A percentile compares a stretch with the other conserved stretches of the same genome.
Conservation (phyloP, 345 rosid genomes). For the Arabidopsis arenosa region DNA sequence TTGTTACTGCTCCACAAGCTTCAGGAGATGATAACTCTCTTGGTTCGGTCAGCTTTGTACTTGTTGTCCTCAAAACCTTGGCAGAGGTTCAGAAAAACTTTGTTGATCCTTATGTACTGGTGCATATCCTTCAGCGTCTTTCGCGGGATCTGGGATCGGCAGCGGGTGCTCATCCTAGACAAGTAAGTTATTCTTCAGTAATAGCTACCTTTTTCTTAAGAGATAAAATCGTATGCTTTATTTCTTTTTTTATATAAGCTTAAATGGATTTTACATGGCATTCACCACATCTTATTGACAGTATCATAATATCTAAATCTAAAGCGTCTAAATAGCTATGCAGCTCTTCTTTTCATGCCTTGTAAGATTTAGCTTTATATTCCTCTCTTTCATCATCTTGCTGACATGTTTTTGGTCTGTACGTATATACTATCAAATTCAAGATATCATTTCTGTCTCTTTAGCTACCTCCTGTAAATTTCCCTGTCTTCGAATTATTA, state of each 20-base stretch:
- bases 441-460: slow-evolving; percentile 28
- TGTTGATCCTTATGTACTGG: slow-evolving; percentile 74
- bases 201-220: slow-evolving; percentile 7
- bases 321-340: slow-evolving; percentile 18
- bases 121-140: slow-evolving; percentile 82
- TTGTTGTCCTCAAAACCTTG: slow-evolving; percentile 84
- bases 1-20: slow-evolving; percentile 64
- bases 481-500: neutral
- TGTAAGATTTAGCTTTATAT: slow-evolving; percentile 21
- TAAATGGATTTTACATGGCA: slow-evolving; percentile 27
- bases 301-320: slow-evolving; percentile 23
- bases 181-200: slow-evolving; percentile 57
- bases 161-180: slow-evolving; percentile 76
- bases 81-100: slow-evolving; percentile 78
- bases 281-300: slow-evolving; percentile 18
- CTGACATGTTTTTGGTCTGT: slow-evolving; percentile 22
- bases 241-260: slow-evolving; percentile 21
- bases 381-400: slow-evolving; percentile 24
- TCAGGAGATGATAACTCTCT: slow-evolving; percentile 76
- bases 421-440: slow-evolving; percentile 23
- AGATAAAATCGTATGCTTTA: slow-evolving; percentile 14
- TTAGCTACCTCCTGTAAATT: slow-evolving; percentile 22
- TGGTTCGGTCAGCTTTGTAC: slow-evolving; percentile 79
- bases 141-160: slow-evolving; percentile 89
- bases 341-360: slow-evolving; percentile 15